Conservation (phyloP, 176 grass and related monocot species). For the Tillandsia fasciculata region DNA sequence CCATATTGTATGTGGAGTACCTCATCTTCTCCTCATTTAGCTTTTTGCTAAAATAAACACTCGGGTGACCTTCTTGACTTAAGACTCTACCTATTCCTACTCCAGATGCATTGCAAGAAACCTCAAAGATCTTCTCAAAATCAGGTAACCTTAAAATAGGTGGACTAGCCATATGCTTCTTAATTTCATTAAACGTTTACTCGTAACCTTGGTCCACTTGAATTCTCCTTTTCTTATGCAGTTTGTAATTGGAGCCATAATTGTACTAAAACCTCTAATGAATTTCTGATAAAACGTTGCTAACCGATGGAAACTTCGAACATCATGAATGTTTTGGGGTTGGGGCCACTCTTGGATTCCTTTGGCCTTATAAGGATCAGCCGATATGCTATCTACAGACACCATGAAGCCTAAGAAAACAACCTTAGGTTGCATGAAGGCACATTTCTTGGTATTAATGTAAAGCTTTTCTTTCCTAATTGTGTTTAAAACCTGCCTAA, state of each 20-base stretch:
- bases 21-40: neutral
- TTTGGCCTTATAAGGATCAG: too few relatives aligned
- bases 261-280: neutral
- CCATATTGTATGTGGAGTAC: neutral
- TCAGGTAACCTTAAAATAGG: neutral
- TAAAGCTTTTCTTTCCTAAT: slow-evolving; percentile 9
- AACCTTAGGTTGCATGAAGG: neutral
- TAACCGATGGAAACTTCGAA: too few relatives aligned
- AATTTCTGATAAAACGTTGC: too few relatives aligned
- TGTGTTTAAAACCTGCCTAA: slow-evolving; percentile 6
- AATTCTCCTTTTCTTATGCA: neutral
- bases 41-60: neutral
- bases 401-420: too few relatives aligned
- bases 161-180: neutral
- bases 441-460: slow-evolving; percentile 12
- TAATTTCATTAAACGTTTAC: neutral
- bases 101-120: neutral
- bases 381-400: too few relatives aligned
- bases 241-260: neutral
- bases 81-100: neutral
- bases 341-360: too few relatives aligned
- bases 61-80: neutral
- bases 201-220: neutral
- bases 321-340: too few relatives aligned
- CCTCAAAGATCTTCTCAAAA: too few relatives aligned